A percentile compares a stretch with the other conserved stretches of the same genome.
These are phyloP conservation scores for Acmispon strigosus DNA, from an alignment of 306 rosid species.

Conservation along the genomic window DNA sequence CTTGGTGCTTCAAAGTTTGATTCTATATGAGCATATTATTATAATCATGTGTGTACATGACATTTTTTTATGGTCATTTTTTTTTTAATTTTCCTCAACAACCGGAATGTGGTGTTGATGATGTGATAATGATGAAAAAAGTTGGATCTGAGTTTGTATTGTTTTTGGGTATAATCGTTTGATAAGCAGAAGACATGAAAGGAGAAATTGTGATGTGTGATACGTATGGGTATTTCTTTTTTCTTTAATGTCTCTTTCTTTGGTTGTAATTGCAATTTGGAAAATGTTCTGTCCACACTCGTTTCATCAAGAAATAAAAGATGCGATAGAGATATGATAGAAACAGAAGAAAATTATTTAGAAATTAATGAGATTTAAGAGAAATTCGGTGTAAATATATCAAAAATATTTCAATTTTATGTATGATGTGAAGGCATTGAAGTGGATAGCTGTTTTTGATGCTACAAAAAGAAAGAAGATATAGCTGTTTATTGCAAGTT, in stretches of 20 bases:
- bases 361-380: no score
- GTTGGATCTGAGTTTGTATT: conserved; percentile 14
- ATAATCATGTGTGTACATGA: neutral
- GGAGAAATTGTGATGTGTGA: neutral
- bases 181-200: conserved; percentile 8
- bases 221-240: no score
- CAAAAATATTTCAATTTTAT: no score
- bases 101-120: conserved; percentile 23
- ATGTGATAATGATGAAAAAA: conserved; percentile 25
- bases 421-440: conserved; percentile 10
- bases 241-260: no score
- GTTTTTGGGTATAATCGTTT: conserved; percentile 13
- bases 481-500: conserved; percentile 21
- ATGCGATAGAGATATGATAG: no score
- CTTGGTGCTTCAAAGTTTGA: conserved; percentile 71
- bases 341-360: no score
- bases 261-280: neutral
- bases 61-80: neutral
- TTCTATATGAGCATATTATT: no score
- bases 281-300: no score
- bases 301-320: no score
- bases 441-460: neutral
- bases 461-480: neutral
- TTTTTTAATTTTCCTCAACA: neutral
- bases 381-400: no score